These are phyloP conservation scores for Cyberlindnera maritima DNA, from an alignment of 805 yeast species.

Conservation along the genomic window DNA sequence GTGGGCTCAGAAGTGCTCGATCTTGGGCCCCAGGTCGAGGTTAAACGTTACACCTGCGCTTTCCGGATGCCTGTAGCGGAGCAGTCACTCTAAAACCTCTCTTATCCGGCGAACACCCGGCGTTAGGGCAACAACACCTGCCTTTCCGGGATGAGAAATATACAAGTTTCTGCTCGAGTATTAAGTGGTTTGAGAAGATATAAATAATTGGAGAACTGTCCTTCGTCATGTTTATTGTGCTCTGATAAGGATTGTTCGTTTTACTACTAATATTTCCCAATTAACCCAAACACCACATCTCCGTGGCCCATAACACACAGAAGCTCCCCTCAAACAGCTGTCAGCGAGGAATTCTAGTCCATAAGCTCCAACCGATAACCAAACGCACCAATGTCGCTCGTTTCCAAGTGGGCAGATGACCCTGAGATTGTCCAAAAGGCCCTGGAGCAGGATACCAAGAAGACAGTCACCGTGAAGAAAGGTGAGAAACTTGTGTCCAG, in stretches of 20 bases:
- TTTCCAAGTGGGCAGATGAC: constrained; percentile 27
- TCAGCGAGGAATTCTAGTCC: not conserved
- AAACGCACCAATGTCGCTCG: constrained; percentile 11
- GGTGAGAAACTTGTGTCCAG: constrained; percentile 21
- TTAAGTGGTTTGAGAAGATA: too few relatives aligned
- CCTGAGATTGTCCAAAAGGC: constrained; percentile 18
- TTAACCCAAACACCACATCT: not conserved
- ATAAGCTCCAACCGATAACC: not conserved
- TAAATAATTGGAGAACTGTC: too few relatives aligned
- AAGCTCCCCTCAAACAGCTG: not conserved
- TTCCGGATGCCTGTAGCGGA: not conserved
- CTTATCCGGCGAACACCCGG: not conserved
- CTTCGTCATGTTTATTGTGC: too few relatives aligned
- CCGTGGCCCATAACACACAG: not conserved
- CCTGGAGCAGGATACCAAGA: constrained; percentile 15
- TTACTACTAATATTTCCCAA: too few relatives aligned
- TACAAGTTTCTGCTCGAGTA: not conserved
- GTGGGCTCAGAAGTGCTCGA: not conserved
- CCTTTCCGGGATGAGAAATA: too few relatives aligned
- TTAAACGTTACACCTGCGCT: not conserved
- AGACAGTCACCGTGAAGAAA: constrained; percentile 17
- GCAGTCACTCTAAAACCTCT: not conserved
- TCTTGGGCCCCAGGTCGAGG: not conserved
- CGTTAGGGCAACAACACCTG: not conserved
- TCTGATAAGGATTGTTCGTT: too few relatives aligned